Percentiles rank a stretch among this genome's conserved stretches.
These are phyloP conservation scores for Xerocomellus intermedius DNA, from an alignment of 768 basidiomycete genomes.

Conservation along the genomic window DNA sequence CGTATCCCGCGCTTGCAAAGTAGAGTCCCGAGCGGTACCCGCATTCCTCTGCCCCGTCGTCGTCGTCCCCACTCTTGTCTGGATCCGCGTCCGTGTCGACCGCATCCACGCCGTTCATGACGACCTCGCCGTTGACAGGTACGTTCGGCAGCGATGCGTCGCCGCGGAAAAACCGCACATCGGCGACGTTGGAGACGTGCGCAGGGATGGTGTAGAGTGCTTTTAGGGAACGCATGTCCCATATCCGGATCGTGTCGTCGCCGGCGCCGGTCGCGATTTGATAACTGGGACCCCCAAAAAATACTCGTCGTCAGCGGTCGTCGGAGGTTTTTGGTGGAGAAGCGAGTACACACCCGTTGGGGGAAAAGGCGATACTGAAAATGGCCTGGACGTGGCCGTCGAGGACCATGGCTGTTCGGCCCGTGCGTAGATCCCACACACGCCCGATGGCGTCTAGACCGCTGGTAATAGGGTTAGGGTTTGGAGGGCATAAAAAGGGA, in stretches of 20 bases:
- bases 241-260: slow-evolving; percentile 97
- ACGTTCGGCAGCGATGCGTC: slow-evolving; percentile 50
- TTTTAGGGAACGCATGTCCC: slow-evolving; percentile 94
- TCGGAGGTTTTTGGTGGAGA: not conserved
- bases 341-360: slow-evolving; percentile 74
- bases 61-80: slow-evolving; percentile 30
- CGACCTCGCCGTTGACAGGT: slow-evolving; percentile 40
- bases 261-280: slow-evolving; percentile 97
- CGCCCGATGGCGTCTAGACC: slow-evolving; percentile 96
- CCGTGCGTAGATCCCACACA: slow-evolving; percentile 95
- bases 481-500: not conserved
- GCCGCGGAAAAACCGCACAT: slow-evolving; percentile 89
- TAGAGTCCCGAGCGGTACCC: slow-evolving; percentile 86
- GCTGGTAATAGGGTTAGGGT: slow-evolving; percentile 39
- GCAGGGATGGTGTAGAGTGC: slow-evolving; percentile 96
- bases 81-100: slow-evolving; percentile 24
- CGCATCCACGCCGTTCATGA: slow-evolving; percentile 50
- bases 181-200: slow-evolving; percentile 91
- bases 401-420: slow-evolving; percentile 95
- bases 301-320: slow-evolving; percentile 9
- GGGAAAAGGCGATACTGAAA: slow-evolving; percentile 87
- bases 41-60: slow-evolving; percentile 55
- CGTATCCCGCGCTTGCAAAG: slow-evolving; percentile 92
- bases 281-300: slow-evolving; percentile 52
- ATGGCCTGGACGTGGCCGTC: slow-evolving; percentile 96